A percentile compares a stretch with the other conserved stretches of the same genome.
phyloP scores from a whole-genome alignment of 345 rosid genomes.

The Linum tenue region DNA sequence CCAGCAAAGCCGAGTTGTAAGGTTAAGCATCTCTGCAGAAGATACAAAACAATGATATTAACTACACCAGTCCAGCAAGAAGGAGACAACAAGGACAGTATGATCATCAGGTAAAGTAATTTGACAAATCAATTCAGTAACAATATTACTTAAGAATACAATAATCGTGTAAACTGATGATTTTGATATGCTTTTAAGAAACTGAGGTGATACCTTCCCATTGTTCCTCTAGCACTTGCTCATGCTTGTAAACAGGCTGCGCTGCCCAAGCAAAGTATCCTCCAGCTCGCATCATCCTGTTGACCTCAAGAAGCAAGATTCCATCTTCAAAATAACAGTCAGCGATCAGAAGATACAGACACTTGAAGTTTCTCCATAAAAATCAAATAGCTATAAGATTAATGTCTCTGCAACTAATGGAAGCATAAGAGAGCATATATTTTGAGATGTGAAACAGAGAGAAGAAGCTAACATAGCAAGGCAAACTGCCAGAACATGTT shows the following conservation, averaged over 20 bases:
- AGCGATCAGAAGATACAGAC: conserved; percentile 17
- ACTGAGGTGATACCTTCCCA: conserved; percentile 64
- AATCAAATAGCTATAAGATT: background rate
- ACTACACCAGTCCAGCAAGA: background rate
- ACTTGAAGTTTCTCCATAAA: background rate
- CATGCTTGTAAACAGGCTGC: conserved; percentile 96
- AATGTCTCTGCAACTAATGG: too few species aligned
- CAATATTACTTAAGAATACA: background rate
- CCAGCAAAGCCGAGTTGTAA: conserved; percentile 90
- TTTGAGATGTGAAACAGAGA: background rate
- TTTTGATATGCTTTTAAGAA: background rate
- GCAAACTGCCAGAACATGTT: background rate
- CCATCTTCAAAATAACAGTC: conserved; percentile 50
- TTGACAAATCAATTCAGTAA: too few species aligned
- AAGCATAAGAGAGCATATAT: too few species aligned
- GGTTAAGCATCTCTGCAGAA: conserved; percentile 75
- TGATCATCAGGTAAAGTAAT: too few species aligned
- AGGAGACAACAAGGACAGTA: background rate
- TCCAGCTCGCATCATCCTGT: conserved; percentile 88
- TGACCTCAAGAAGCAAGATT: conserved; percentile 87
- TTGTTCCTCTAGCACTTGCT: conserved; percentile 66
- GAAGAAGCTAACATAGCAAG: background rate
- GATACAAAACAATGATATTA: conserved; percentile 7
- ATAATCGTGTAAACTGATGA: conserved; percentile 1
- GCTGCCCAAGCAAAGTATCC: conserved; percentile 99